Evolutionary conservation across 2,329 filamentous ascomycete species (phyloP).

Genomic region (Colletotrichum sp.): DNA sequence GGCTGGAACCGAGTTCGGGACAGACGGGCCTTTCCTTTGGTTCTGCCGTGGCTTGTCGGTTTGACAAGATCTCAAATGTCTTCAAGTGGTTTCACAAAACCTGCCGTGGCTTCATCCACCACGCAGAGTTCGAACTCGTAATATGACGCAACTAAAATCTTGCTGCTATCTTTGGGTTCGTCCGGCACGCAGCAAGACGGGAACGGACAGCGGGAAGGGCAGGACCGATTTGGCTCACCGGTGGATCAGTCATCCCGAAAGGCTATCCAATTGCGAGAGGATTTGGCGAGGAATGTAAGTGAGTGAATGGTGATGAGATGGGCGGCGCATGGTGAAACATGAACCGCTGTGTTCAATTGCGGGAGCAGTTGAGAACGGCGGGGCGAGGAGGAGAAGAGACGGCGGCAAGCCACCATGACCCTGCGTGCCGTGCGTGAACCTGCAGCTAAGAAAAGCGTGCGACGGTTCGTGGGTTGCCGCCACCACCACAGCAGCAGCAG

Average conservation of each 20-base stretch:
- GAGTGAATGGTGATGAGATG: neutral
- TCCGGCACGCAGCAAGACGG: neutral
- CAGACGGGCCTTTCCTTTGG: neutral
- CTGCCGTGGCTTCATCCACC: neutral
- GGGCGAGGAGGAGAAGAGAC: neutral
- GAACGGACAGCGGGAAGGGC: neutral
- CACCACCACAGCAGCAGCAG: neutral
- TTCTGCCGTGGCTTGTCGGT: neutral
- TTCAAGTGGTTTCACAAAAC: neutral
- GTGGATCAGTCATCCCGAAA: neutral
- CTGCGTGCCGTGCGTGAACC: neutral
- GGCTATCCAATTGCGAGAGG: neutral
- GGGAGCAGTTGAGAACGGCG: neutral
- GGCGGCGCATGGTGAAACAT: conserved; percentile 14
- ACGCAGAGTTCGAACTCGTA: neutral
- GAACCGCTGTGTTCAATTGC: neutral
- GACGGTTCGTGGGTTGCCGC: neutral
- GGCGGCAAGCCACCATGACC: conserved; percentile 15
- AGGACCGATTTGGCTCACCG: neutral
- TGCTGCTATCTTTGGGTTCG: neutral
- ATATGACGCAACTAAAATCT: neutral
- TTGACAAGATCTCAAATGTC: neutral
- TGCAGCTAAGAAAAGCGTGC: conserved; percentile 4
- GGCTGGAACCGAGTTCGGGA: neutral
- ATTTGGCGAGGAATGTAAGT: neutral